These are phyloP conservation scores for Pseudisothecium myosuroides DNA, from an alignment of 225 moss, liverwort and hornwort genomes.

Conservation along the genomic window DNA sequence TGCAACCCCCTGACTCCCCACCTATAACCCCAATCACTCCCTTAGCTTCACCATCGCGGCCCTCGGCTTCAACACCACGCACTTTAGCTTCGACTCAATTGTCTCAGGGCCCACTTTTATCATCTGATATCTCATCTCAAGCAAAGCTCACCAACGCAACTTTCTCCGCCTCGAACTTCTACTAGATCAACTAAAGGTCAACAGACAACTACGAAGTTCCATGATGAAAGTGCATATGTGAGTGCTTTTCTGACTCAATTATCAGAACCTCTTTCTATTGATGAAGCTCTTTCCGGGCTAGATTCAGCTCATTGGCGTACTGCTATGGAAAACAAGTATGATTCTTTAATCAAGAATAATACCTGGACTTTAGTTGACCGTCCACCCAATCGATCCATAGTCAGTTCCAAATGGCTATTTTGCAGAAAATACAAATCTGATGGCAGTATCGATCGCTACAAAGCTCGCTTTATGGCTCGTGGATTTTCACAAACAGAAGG, in stretches of 20 bases:
- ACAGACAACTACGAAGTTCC: background rate
- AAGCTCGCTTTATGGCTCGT: background rate
- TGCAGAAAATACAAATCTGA: background rate
- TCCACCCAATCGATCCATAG: background rate
- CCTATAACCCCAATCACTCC: background rate
- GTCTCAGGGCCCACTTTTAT: background rate
- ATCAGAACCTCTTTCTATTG: background rate
- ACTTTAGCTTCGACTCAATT: background rate
- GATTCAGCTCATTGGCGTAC: background rate
- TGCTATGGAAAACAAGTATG: background rate
- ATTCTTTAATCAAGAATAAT: background rate
- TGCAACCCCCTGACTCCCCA: fast-evolving
- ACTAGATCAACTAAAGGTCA: background rate
- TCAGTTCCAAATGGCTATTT: background rate
- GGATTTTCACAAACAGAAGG: background rate
- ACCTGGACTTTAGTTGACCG: background rate
- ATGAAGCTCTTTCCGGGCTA: background rate
- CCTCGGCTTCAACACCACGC: background rate
- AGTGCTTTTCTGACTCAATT: background rate
- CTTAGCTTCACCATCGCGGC: fast-evolving
- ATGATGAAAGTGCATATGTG: background rate
- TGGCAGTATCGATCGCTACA: background rate
- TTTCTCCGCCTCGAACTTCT: background rate
- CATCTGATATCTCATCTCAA: background rate
- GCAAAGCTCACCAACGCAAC: background rate